phyloP scores from a whole-genome alignment of 371 early-diverging fungal species.

The Syncephalastrum sp. region DNA sequence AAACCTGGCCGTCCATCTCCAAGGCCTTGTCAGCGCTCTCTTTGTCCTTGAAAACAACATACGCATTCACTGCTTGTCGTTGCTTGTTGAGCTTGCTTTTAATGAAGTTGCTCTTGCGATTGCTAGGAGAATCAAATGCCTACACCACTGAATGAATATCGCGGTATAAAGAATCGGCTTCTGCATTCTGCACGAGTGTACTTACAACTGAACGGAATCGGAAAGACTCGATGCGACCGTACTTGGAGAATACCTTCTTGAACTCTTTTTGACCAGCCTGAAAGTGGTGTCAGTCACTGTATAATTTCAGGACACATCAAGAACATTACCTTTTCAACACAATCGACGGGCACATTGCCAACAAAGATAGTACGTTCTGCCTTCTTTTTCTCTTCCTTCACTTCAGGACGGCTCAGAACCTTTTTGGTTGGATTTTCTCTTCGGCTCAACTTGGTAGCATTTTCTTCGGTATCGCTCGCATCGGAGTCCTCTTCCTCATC shows the following conservation, averaged over 20 bases:
- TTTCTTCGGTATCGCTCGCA: not conserved
- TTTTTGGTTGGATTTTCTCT: not conserved
- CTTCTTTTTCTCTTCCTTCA: constrained; percentile 52
- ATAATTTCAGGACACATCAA: not conserved
- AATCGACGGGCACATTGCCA: constrained; percentile 74
- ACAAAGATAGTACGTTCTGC: constrained; percentile 74
- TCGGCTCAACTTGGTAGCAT: not conserved
- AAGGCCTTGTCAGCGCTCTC: constrained; percentile 67
- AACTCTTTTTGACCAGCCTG: constrained; percentile 60
- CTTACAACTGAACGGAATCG: constrained; percentile 87
- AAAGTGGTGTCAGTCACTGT: not conserved
- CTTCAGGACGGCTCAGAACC: constrained; percentile 9
- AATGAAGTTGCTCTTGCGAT: constrained; percentile 75
- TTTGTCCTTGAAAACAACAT: constrained; percentile 73
- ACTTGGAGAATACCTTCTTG: constrained; percentile 62
- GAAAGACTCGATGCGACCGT: constrained; percentile 80
- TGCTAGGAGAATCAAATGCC: constrained; percentile 69
- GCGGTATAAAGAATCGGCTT: constrained; percentile 19
- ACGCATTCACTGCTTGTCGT: constrained; percentile 87
- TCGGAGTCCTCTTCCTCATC: constrained; percentile 4
- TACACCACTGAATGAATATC: constrained; percentile 22
- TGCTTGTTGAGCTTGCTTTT: constrained; percentile 76
- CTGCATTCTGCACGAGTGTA: not conserved
- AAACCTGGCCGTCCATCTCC: constrained; percentile 74
- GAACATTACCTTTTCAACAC: constrained; percentile 56